Conservation (phyloP, 2,329 filamentous ascomycete genomes). For the Aspergillus sp. region DNA sequence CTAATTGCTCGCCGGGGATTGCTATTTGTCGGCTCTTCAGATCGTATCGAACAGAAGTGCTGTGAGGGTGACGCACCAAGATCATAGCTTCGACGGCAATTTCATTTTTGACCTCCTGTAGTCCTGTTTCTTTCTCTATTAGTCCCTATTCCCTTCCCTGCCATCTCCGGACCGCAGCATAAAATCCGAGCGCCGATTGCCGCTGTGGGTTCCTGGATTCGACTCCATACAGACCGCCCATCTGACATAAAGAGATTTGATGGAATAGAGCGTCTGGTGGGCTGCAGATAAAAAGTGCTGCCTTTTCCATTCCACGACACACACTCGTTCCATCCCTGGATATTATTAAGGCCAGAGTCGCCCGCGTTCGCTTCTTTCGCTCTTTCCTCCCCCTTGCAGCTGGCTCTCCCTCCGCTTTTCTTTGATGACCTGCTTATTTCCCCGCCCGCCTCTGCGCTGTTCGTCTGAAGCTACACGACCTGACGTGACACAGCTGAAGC, state of each 20-base stretch:
- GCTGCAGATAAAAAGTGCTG: constrained; percentile 1
- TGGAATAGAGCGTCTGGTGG: not conserved
- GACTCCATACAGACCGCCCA: not conserved
- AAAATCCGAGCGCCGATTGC: not conserved
- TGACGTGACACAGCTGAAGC: constrained; percentile 13
- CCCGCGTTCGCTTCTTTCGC: constrained; percentile 5
- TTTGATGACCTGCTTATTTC: constrained; percentile 5
- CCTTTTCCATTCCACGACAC: constrained; percentile 9
- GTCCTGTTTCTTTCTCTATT: not conserved
- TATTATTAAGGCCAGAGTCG: constrained; percentile 7
- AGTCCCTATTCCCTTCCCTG: not conserved
- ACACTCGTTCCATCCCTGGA: constrained; percentile 4
- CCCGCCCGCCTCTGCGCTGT: constrained; percentile 3
- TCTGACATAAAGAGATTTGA: constrained; percentile 6
- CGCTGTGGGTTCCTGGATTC: not conserved
- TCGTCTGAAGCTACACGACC: not conserved
- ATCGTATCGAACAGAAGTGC: constrained; percentile 5
- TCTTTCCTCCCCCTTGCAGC: not conserved
- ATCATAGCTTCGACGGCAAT: constrained; percentile 3
- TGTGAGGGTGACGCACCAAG: constrained; percentile 7
- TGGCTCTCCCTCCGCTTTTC: not conserved
- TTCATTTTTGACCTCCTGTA: not conserved
- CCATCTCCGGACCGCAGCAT: not conserved
- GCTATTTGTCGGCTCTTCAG: constrained; percentile 3
- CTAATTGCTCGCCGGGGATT: not conserved